These are phyloP conservation scores for Lentinula edodes DNA, from an alignment of 768 basidiomycete species.

Conservation along the genomic window DNA sequence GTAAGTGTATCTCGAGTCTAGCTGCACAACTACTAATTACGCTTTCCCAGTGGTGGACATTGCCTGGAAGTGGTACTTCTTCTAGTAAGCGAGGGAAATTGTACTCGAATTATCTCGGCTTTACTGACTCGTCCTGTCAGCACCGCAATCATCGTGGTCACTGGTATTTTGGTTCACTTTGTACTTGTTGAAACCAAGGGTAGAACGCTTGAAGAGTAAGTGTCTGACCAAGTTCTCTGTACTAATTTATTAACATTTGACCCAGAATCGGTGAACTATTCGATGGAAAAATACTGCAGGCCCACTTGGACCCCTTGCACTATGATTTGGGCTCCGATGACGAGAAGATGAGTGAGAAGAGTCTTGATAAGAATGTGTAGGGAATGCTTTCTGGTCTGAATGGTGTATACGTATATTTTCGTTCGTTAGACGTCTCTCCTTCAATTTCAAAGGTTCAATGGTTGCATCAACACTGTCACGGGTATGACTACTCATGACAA, in stretches of 20 bases:
- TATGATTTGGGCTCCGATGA: neutral
- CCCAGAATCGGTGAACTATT: slow-evolving; percentile 6
- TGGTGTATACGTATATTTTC: neutral
- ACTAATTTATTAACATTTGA: no score
- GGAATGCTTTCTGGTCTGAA: neutral
- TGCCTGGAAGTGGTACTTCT: slow-evolving; percentile 8
- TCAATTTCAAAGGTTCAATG: neutral
- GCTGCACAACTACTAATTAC: neutral
- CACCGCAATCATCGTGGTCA: slow-evolving; percentile 6
- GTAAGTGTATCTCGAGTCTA: neutral
- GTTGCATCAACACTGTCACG: neutral
- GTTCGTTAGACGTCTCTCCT: neutral
- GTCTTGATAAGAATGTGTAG: neutral
- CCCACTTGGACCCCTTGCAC: neutral
- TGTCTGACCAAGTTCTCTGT: neutral
- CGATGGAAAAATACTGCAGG: neutral
- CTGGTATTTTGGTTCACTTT: neutral
- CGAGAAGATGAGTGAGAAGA: neutral
- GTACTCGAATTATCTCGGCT: neutral
- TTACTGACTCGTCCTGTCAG: neutral
- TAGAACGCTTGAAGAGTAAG: slow-evolving; percentile 7
- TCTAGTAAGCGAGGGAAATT: neutral
- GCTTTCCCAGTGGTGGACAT: neutral
- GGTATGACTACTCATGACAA: no score
- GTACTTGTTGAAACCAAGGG: slow-evolving; percentile 7